Conservation (phyloP, 1,284 basidiomycete species). For the Rugosomyces carneus region DNA sequence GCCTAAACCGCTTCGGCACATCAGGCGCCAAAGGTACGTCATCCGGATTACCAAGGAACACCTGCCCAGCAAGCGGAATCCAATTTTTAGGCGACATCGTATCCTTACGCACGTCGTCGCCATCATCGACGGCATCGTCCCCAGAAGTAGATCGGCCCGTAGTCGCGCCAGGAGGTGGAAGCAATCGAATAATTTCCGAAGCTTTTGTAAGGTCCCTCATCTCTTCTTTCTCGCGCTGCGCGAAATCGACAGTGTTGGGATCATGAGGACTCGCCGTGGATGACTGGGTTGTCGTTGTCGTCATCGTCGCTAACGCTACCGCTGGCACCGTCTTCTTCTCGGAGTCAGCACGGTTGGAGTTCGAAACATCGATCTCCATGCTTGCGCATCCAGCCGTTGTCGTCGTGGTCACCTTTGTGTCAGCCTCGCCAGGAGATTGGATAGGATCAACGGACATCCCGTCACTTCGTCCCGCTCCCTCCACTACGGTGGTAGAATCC, state of each 20-base stretch:
- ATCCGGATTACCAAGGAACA: slow-evolving; percentile 72
- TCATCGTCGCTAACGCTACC: neutral
- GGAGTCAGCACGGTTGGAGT: neutral
- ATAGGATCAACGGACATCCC: neutral
- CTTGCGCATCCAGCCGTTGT: neutral
- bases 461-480: slow-evolving; percentile 10
- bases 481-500: slow-evolving; percentile 22
- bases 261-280: slow-evolving; percentile 5
- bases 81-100: slow-evolving; percentile 35
- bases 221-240: slow-evolving; percentile 79
- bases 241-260: slow-evolving; percentile 67
- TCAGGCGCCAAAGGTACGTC: slow-evolving; percentile 58
- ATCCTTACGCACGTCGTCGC: slow-evolving; percentile 2
- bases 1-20: slow-evolving; percentile 22
- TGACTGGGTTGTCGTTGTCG: neutral
- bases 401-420: neutral
- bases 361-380: neutral
- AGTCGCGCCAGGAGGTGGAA: slow-evolving; percentile 10
- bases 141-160: neutral
- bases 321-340: neutral
- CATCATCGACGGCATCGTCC: neutral
- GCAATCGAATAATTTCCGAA: slow-evolving; percentile 63
- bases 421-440: slow-evolving; percentile 1
- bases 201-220: slow-evolving; percentile 86
- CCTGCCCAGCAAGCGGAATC: slow-evolving; percentile 53